Evolutionary conservation across 768 basidiomycete species (phyloP).

Genomic region (Artomyces pyxidatus): DNA sequence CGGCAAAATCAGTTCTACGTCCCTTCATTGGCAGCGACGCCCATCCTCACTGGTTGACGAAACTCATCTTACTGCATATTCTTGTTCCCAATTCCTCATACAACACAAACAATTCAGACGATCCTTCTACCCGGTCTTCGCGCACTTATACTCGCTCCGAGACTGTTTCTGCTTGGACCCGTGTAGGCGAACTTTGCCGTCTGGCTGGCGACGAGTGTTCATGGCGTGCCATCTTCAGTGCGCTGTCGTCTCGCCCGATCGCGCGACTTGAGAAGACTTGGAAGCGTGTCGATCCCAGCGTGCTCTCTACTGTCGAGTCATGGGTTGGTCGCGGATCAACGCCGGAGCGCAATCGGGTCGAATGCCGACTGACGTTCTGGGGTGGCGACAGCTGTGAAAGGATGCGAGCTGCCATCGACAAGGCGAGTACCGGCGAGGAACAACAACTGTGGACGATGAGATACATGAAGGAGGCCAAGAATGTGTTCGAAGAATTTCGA

Average conservation of each 20-base stretch:
- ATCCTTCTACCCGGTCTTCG: conserved; percentile 28
- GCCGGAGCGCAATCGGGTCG: conserved; percentile 31
- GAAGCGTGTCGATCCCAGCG: conserved; percentile 61
- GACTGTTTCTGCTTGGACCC: conserved; percentile 64
- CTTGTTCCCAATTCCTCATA: conserved; percentile 49
- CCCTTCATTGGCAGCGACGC: conserved; percentile 62
- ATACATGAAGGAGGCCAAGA: conserved; percentile 28
- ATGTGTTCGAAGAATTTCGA: conserved; percentile 14
- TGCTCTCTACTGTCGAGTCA: conserved; percentile 49
- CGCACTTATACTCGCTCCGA: conserved; percentile 68
- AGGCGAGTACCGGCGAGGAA: conserved; percentile 6
- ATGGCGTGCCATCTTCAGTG: conserved; percentile 67
- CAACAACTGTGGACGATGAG: conserved; percentile 38
- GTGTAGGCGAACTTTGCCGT: conserved; percentile 66
- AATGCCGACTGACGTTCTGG: conserved; percentile 52
- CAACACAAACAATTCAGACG: conserved; percentile 20
- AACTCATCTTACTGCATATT: conserved; percentile 60
- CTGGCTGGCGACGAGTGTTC: conserved; percentile 70
- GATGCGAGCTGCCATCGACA: conserved; percentile 25
- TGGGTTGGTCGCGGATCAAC: conserved; percentile 43
- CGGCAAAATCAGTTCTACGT: conserved; percentile 2
- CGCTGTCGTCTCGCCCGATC: conserved; percentile 64
- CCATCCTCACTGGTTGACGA: conserved; percentile 76
- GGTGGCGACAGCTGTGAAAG: conserved; percentile 33
- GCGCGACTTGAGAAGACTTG: conserved; percentile 74